Percentiles rank a stretch among this genome's conserved stretches.
Conservation (phyloP, 2,329 filamentous ascomycete genomes). For the Ophiostoma quercus region DNA sequence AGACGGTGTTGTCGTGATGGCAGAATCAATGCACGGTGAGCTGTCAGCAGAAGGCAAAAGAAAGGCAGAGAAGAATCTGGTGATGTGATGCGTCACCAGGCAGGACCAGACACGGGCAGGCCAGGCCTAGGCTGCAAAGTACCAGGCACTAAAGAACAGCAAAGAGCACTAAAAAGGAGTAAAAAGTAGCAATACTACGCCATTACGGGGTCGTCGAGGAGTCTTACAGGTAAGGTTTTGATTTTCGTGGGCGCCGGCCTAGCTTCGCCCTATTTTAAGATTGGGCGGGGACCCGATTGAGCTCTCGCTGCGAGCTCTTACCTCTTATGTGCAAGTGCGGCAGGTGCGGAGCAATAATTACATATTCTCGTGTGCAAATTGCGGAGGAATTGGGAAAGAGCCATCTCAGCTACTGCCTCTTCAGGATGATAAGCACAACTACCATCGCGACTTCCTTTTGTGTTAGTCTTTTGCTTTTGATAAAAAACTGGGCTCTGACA, state of each 20-base stretch:
- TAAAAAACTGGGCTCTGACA: too few relatives aligned
- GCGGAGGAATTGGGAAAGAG: neutral
- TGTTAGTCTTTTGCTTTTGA: too few relatives aligned
- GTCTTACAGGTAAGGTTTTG: neutral
- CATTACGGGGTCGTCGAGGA: neutral
- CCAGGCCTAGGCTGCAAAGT: neutral
- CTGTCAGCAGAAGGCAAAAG: slow-evolving; percentile 2
- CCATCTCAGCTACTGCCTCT: neutral
- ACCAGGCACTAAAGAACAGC: neutral
- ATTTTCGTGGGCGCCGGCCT: neutral
- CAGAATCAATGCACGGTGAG: neutral
- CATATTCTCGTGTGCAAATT: neutral
- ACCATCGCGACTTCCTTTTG: neutral
- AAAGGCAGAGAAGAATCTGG: slow-evolving; percentile 18
- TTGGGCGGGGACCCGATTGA: neutral
- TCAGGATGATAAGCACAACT: neutral
- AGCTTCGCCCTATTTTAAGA: neutral
- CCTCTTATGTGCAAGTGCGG: neutral
- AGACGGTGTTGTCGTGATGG: neutral
- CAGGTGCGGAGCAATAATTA: slow-evolving; percentile 7
- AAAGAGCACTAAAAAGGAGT: neutral
- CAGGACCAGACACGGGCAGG: neutral
- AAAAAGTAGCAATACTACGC: neutral
- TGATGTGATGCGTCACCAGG: slow-evolving; percentile 20
- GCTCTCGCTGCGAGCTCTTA: neutral